Base-by-base conservation (phyloP, 2,329 filamentous ascomycete genomes). In the Colletotrichum sp. region DNA sequence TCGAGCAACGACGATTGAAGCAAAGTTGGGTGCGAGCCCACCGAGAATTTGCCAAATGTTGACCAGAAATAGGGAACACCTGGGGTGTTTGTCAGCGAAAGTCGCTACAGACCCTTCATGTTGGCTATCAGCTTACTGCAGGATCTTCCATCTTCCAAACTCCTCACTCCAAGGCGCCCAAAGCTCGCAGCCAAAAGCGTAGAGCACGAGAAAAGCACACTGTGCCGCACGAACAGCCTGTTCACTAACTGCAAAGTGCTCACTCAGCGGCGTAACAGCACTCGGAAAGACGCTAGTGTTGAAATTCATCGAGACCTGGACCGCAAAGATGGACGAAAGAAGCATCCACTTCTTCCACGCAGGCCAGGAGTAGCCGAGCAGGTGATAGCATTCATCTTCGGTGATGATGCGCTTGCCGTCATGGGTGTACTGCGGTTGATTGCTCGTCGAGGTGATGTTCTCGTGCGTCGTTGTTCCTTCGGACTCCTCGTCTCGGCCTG, bases 91-190 rank as follows among this genome's bases (percentile, higher is more conserved):
- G 13, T 74, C 11, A 75, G 70, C 5, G 0, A n/a, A 12, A n/a
- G 5, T 43, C 8, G 9, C 3, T 9, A 47, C n/a, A 9, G 4
- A 47, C 38, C 18, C 2, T n/a, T 8, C 18, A 34, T 8, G 7
- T 8, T 6, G 5, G 5, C 13, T 8, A 7, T 47, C 4, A 9
- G 69, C 85, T 87, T 33, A 83, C 82, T 90, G 88, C 24, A 89
- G 83, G 68, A 89, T 85, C 5, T 83, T 83, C 83, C 84, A 86
- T n/a, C 88, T 83, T 18, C 88, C 88, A 63, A 88, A 85, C 73
- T 90, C 88, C 78, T 90, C 88, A 12, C 83, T 85, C 87, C 87
- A 88, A 0, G 88, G 88, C 3, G 88, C 88, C 88, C 88, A 90
- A 3, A 90, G 85, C 77, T 84, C 82, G 68, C 84, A 85, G 4